A percentile compares a stretch with the other conserved stretches of the same genome.
Evolutionary conservation across 805 yeast genomes (phyloP).

Genomic region (Candida hungchunana): DNA sequence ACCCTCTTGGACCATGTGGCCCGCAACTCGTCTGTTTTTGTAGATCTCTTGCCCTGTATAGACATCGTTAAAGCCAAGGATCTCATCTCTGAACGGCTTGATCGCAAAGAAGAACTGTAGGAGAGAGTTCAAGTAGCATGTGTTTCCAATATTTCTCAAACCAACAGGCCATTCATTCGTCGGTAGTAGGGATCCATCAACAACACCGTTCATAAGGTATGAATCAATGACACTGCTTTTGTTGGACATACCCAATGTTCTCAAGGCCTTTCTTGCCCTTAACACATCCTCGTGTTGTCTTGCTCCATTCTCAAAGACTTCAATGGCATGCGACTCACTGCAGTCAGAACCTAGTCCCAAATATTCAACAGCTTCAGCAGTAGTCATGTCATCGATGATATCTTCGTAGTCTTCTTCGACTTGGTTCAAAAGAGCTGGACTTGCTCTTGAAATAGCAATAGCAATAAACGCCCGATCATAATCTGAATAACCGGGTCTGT

Average conservation of each 20-base stretch:
- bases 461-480: slow-evolving; percentile 56
- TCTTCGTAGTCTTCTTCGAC: slow-evolving; percentile 36
- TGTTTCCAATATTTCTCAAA: slow-evolving; percentile 89
- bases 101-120: slow-evolving; percentile 87
- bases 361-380: slow-evolving; percentile 40
- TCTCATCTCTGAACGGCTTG: slow-evolving; percentile 68
- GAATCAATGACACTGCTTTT: slow-evolving; percentile 52
- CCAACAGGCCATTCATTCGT: slow-evolving; percentile 85
- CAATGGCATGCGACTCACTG: slow-evolving; percentile 51
- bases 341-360: slow-evolving; percentile 50
- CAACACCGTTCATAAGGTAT: slow-evolving; percentile 56
- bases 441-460: slow-evolving; percentile 54
- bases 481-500: slow-evolving; percentile 38
- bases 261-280: slow-evolving; percentile 52
- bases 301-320: slow-evolving; percentile 43
- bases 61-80: slow-evolving; percentile 48
- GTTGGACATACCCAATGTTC: slow-evolving; percentile 48
- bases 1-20: slow-evolving; percentile 69
- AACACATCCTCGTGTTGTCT: slow-evolving; percentile 45
- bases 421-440: slow-evolving; percentile 52
- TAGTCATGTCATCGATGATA: slow-evolving; percentile 25
- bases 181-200: slow-evolving; percentile 57
- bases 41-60: slow-evolving; percentile 32
- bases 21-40: slow-evolving; percentile 72
- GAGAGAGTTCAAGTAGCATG: slow-evolving; percentile 89